These are phyloP conservation scores for Paratrimastix pyriformis DNA, from an alignment of 78 protist genomes.

Conservation along the genomic window DNA sequence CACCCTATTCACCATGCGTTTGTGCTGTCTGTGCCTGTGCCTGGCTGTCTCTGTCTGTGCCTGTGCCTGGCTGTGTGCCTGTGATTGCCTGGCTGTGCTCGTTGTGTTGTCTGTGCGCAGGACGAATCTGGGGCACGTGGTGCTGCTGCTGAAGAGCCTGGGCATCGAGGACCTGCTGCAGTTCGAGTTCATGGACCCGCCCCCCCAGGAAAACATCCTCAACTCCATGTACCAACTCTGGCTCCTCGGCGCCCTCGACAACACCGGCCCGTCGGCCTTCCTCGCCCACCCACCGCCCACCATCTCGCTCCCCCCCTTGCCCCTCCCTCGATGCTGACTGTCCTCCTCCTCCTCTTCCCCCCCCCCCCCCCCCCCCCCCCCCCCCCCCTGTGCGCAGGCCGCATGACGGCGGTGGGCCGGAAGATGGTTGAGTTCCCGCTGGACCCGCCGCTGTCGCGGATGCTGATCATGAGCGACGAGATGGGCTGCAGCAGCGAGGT, in stretches of 20 bases:
- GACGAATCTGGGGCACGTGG: slow-evolving; percentile 82
- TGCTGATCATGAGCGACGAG: slow-evolving; percentile 56
- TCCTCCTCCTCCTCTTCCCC: too few relatives aligned
- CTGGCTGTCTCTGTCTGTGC: too few relatives aligned
- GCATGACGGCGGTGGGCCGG: slow-evolving; percentile 10
- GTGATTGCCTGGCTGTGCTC: too few relatives aligned
- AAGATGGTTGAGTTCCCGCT: slow-evolving; percentile 73
- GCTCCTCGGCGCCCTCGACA: slow-evolving; percentile 91
- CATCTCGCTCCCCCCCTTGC: too few relatives aligned
- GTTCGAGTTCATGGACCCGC: slow-evolving; percentile 98
- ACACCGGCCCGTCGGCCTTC: too few relatives aligned
- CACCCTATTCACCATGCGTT: too few relatives aligned
- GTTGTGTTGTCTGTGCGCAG: slow-evolving; percentile 47
- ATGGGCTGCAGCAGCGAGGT: slow-evolving; percentile 39
- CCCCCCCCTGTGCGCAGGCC: too few relatives aligned
- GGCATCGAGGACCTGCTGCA: slow-evolving; percentile 79
- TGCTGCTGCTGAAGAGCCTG: slow-evolving; percentile 85
- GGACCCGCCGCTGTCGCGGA: slow-evolving; percentile 89
- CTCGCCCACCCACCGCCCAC: too few relatives aligned
- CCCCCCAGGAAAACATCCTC: slow-evolving; percentile 85
- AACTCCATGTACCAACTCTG: slow-evolving; percentile 87
- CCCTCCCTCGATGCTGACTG: too few relatives aligned
- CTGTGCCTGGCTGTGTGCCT: too few relatives aligned
- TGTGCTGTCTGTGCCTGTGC: too few relatives aligned
- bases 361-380: too few relatives aligned